Evolutionary conservation across 805 yeast genomes (phyloP).

Genomic region (Pichia exigua): DNA sequence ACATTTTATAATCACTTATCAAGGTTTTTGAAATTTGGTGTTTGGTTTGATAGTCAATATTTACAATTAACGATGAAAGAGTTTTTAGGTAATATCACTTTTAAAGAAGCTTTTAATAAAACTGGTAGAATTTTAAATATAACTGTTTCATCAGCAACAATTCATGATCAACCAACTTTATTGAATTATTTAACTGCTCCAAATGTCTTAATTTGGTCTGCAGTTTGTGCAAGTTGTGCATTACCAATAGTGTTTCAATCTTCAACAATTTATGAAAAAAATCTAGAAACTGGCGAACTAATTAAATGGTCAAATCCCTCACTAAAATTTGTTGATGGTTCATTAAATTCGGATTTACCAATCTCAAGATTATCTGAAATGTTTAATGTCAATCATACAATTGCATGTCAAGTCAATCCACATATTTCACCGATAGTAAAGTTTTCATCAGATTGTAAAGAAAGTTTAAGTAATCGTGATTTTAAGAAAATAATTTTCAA

Average conservation of each 20-base stretch:
- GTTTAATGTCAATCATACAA: conserved; percentile 96
- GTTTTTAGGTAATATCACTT: conserved; percentile 83
- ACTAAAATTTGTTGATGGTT: conserved; percentile 87
- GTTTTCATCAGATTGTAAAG: conserved; percentile 46
- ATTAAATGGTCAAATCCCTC: conserved; percentile 77
- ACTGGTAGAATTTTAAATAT: conserved; percentile 91
- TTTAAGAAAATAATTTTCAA: conserved; percentile 47
- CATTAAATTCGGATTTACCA: conserved; percentile 92
- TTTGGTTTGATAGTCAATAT: conserved; percentile 75
- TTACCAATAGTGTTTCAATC: conserved; percentile 89
- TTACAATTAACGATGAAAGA: conserved; percentile 66
- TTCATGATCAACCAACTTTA: conserved; percentile 84
- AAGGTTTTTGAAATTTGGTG: conserved; percentile 73
- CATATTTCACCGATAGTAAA: conserved; percentile 87
- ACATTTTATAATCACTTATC: conserved; percentile 44
- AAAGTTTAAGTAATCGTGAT: conserved; percentile 32
- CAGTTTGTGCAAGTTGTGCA: conserved; percentile 90
- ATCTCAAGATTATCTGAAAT: conserved; percentile 84
- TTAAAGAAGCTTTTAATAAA: conserved; percentile 88
- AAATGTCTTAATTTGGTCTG: conserved; percentile 76
- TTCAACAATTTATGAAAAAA: conserved; percentile 76
- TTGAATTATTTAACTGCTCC: conserved; percentile 77
- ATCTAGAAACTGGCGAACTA: conserved; percentile 59
- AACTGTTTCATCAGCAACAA: conserved; percentile 86
- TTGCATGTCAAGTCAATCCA: conserved; percentile 96